Evolutionary conservation across 2,329 filamentous ascomycete species (phyloP).

Genomic region (Colletotrichum sp.): DNA sequence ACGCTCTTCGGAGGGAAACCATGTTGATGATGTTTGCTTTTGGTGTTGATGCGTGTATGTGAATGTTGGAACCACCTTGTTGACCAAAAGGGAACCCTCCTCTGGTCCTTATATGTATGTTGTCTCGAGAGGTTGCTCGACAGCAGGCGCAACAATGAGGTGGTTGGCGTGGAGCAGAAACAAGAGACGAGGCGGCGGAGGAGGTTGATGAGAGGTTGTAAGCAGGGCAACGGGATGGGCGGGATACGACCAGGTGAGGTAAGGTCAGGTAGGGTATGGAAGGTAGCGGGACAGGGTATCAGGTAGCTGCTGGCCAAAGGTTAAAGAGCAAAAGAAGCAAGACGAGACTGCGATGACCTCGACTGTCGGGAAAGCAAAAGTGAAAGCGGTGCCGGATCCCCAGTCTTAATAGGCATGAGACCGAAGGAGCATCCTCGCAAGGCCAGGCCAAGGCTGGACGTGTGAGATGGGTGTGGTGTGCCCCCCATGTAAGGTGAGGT

Average conservation of each 20-base stretch:
- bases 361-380: neutral
- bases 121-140: neutral
- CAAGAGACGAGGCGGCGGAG: conserved; percentile 3
- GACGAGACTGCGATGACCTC: neutral
- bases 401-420: conserved; percentile 17
- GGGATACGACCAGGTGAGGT: conserved; percentile 2
- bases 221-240: conserved; percentile 2
- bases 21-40: conserved; percentile 22
- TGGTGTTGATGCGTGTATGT: neutral
- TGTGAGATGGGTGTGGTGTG: neutral
- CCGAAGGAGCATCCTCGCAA: conserved; percentile 7
- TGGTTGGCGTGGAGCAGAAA: neutral
- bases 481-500: neutral
- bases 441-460: neutral
- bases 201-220: neutral
- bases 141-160: neutral
- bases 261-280: neutral
- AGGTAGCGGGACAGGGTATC: neutral
- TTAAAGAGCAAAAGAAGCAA: neutral
- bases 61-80: neutral
- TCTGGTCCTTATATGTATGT: neutral
- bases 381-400: conserved; percentile 9
- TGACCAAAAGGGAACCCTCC: neutral
- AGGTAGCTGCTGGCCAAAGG: neutral
- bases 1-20: conserved; percentile 29